Evolutionary conservation across 1,284 basidiomycete genomes (phyloP).

Genomic region (Puccinia novopanici): DNA sequence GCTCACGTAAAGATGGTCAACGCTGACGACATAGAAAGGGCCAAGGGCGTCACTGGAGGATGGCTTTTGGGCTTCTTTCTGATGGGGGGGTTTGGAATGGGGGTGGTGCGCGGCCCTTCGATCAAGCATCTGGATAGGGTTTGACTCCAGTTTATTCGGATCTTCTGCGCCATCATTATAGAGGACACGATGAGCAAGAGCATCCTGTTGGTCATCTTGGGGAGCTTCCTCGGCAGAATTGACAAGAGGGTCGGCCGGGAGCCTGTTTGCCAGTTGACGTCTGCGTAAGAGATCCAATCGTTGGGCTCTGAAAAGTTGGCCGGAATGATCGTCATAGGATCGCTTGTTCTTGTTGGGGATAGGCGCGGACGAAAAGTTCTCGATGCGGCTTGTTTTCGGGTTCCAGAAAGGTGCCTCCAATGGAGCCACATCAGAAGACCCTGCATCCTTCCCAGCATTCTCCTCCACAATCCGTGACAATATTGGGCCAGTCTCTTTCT

Average conservation of each 20-base stretch:
- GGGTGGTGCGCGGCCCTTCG: not conserved
- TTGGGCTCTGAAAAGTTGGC: not conserved
- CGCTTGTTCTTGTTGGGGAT: not conserved
- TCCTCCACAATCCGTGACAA: constrained; percentile 7
- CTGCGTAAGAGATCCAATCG: not conserved
- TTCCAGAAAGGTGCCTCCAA: constrained; percentile 34
- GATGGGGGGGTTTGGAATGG: not conserved
- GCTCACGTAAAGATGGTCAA: constrained; percentile 48
- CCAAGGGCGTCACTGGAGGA: constrained; percentile 3
- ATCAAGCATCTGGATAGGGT: not conserved
- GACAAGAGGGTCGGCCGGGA: not conserved
- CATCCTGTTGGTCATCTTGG: not conserved
- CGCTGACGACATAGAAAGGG: constrained; percentile 39
- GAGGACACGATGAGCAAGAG: not conserved
- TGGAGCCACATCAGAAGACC: not conserved
- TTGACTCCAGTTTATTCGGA: not conserved
- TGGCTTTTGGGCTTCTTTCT: not conserved
- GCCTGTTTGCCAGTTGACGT: not conserved
- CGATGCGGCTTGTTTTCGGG: constrained; percentile 40
- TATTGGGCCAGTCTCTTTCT: not conserved
- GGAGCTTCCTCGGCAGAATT: not conserved
- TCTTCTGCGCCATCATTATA: not conserved
- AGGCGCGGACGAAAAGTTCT: not conserved
- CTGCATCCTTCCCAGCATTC: not conserved
- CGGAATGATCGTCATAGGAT: not conserved